Conservation (phyloP, 2,329 filamentous ascomycete genomes). For the Penicillium janthinellum region DNA sequence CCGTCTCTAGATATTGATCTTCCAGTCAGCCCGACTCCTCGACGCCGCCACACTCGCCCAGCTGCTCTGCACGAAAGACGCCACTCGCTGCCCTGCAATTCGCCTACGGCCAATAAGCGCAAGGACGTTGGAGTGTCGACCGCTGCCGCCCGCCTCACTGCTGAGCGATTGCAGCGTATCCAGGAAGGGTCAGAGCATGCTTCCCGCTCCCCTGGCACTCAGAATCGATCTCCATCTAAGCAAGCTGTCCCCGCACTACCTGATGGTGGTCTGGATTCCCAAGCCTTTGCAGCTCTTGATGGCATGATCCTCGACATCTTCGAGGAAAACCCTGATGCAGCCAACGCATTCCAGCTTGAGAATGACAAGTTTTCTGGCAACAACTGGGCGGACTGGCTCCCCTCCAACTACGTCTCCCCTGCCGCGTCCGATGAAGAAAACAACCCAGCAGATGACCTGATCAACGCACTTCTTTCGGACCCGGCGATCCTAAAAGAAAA, state of each 20-base stretch:
- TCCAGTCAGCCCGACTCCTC: conserved; percentile 55
- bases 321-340: conserved; percentile 32
- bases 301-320: conserved; percentile 44
- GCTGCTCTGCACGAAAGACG: conserved; percentile 39
- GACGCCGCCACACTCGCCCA: conserved; percentile 56
- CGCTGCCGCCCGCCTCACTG: conserved; percentile 35
- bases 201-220: conserved; percentile 21
- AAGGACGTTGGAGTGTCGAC: conserved; percentile 24
- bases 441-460: conserved; percentile 34
- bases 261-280: conserved; percentile 28
- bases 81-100: conserved; percentile 42
- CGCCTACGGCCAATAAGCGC: conserved; percentile 33
- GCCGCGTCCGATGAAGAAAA: conserved; percentile 27
- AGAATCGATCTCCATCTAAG: conserved; percentile 30
- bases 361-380: conserved; percentile 27
- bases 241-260: conserved; percentile 25
- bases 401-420: conserved; percentile 39
- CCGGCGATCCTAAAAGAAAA: conserved; percentile 34
- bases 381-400: conserved; percentile 44
- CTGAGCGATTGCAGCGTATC: conserved; percentile 38
- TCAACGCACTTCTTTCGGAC: conserved; percentile 41
- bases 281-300: conserved; percentile 35
- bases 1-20: conserved; percentile 54
- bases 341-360: conserved; percentile 35
- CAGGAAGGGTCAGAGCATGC: conserved; percentile 31